phyloP scores from a whole-genome alignment of 371 early-diverging fungal species.

The Rhizopus arrhizus region DNA sequence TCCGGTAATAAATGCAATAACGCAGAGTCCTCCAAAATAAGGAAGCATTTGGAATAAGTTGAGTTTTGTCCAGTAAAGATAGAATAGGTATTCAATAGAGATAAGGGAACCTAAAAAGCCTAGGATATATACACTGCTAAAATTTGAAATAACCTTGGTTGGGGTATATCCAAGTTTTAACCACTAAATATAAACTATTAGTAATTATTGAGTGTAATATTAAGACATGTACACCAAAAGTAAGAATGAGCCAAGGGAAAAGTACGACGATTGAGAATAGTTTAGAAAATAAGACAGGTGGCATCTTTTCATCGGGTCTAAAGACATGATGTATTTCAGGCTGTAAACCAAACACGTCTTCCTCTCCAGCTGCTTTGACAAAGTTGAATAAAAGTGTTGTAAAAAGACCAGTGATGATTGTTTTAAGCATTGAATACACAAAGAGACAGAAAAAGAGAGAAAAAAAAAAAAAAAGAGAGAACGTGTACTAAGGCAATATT shows the following conservation, averaged over 20 bases:
- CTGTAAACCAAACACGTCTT: conserved; percentile 51
- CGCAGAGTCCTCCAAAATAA: conserved; percentile 56
- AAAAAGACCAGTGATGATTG: conserved; percentile 6
- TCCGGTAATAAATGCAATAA: conserved; percentile 64
- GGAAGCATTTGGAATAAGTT: conserved; percentile 73
- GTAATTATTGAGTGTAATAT: not conserved
- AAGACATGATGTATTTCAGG: conserved; percentile 75
- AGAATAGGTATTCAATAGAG: conserved; percentile 62
- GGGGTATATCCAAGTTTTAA: conserved; percentile 55
- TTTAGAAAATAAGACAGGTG: conserved; percentile 58
- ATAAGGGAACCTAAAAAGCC: conserved; percentile 62
- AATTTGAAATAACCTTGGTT: conserved; percentile 31
- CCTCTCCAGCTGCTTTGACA: conserved; percentile 47
- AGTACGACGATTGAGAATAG: conserved; percentile 60
- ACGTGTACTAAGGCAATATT: not conserved
- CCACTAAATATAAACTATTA: conserved; percentile 47
- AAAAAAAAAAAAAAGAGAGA: not conserved
- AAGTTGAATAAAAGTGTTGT: not conserved
- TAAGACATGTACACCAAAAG: conserved; percentile 54
- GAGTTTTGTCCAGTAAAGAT: conserved; percentile 70
- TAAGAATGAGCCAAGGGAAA: conserved; percentile 66
- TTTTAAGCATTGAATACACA: not conserved
- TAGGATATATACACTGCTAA: conserved; percentile 48
- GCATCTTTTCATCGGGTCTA: conserved; percentile 64
- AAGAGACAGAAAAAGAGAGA: not conserved